Evolutionary conservation across 371 early-diverging fungal genomes (phyloP).

Genomic region (Batkoa obscura): DNA sequence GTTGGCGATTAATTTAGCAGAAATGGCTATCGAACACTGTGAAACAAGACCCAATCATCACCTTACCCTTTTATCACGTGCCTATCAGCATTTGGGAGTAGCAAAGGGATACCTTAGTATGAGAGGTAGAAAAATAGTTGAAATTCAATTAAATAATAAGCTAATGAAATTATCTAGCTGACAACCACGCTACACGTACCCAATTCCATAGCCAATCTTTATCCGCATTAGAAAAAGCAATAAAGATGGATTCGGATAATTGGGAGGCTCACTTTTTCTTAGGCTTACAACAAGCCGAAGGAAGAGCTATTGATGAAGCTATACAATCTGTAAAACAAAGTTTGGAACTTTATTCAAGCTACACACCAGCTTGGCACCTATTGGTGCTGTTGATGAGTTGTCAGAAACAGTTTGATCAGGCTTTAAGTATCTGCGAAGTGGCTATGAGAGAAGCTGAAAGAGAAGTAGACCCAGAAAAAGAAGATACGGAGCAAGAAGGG

Average conservation of each 20-base stretch:
- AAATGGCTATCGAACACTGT: constrained; percentile 17
- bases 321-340: constrained; percentile 36
- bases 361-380: constrained; percentile 70
- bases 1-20: constrained; percentile 28
- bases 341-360: constrained; percentile 30
- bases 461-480: constrained; percentile 12
- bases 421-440: constrained; percentile 49
- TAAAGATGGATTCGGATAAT: constrained; percentile 19
- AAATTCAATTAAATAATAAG: background rate
- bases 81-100: constrained; percentile 32
- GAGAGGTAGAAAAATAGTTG: background rate
- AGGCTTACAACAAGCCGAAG: constrained; percentile 60
- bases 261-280: constrained; percentile 52
- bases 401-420: constrained; percentile 33
- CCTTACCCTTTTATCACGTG: constrained; percentile 13
- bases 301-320: constrained; percentile 54
- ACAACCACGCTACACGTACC: constrained; percentile 33
- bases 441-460: constrained; percentile 43
- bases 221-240: constrained; percentile 30
- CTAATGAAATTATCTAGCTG: background rate
- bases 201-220: constrained; percentile 42
- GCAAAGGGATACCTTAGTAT: constrained; percentile 22
- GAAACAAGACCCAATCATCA: constrained; percentile 12
- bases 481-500: too few species aligned
- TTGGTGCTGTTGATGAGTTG: constrained; percentile 57